Evolutionary conservation across 1,139 yeast species (phyloP).

Genomic region (Candida sojae): DNA sequence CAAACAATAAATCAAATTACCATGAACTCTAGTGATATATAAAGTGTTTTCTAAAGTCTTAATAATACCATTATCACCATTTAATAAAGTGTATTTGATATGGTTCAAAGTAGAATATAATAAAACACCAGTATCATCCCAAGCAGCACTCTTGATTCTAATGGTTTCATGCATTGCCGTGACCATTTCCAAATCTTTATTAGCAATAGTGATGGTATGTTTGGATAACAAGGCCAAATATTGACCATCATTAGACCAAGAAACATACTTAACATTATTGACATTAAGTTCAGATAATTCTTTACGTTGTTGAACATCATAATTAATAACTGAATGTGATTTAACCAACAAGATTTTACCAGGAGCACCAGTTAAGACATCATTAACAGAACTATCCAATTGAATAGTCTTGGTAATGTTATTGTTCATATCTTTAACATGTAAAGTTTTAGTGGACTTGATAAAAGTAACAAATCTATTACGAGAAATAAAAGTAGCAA

Average conservation of each 20-base stretch:
- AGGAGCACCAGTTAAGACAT: slow-evolving; percentile 77
- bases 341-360: slow-evolving; percentile 82
- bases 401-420: slow-evolving; percentile 79
- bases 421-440: slow-evolving; percentile 82
- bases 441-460: slow-evolving; percentile 64
- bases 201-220: slow-evolving; percentile 89
- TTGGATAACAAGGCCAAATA: slow-evolving; percentile 87
- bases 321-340: slow-evolving; percentile 69
- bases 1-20: slow-evolving; percentile 74
- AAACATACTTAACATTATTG: slow-evolving; percentile 81
- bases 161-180: slow-evolving; percentile 95
- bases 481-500: slow-evolving; percentile 89
- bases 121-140: slow-evolving; percentile 94
- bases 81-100: slow-evolving; percentile 87
- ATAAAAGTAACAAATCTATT: slow-evolving; percentile 87
- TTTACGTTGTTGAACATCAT: slow-evolving; percentile 92
- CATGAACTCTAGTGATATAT: slow-evolving; percentile 74
- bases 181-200: slow-evolving; percentile 72
- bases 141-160: slow-evolving; percentile 94
- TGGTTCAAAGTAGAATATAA: slow-evolving; percentile 94
- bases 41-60: slow-evolving; percentile 91
- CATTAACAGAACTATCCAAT: slow-evolving; percentile 70
- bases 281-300: slow-evolving; percentile 69
- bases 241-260: slow-evolving; percentile 89
- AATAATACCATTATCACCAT: slow-evolving; percentile 94